phyloP scores from a whole-genome alignment of 495 filamentous ascomycete species.

The Xylaria intraflava region DNA sequence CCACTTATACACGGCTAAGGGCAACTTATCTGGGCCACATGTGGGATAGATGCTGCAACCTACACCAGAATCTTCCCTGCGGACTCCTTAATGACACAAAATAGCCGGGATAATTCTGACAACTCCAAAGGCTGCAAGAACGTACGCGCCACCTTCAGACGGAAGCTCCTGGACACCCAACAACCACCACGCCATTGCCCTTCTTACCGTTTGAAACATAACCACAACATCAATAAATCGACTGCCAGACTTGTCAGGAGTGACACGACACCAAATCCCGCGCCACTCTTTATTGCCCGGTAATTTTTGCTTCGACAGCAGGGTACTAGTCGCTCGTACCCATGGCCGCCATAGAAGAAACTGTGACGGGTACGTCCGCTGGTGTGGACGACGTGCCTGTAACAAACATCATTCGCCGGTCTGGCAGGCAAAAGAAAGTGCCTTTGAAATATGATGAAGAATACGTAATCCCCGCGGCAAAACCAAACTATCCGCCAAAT shows the following conservation, averaged over 20 bases:
- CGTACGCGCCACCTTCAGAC: no score
- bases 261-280: neutral
- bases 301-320: neutral
- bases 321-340: neutral
- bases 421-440: conserved; percentile 26
- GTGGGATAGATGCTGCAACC: neutral
- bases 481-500: neutral
- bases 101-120: neutral
- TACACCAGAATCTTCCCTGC: neutral
- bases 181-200: no score
- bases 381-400: neutral
- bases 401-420: conserved; percentile 22
- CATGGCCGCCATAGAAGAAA: neutral
- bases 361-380: neutral
- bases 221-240: neutral
- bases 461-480: conserved; percentile 8
- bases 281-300: neutral
- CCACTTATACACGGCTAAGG: neutral
- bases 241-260: neutral
- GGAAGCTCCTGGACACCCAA: no score
- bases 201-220: neutral
- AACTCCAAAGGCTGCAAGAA: neutral
- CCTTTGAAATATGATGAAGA: conserved; percentile 21
- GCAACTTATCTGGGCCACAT: neutral
- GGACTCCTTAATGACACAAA: neutral